phyloP scores from a whole-genome alignment of 441 rosid genomes.

The Pelargonium citronellum region DNA sequence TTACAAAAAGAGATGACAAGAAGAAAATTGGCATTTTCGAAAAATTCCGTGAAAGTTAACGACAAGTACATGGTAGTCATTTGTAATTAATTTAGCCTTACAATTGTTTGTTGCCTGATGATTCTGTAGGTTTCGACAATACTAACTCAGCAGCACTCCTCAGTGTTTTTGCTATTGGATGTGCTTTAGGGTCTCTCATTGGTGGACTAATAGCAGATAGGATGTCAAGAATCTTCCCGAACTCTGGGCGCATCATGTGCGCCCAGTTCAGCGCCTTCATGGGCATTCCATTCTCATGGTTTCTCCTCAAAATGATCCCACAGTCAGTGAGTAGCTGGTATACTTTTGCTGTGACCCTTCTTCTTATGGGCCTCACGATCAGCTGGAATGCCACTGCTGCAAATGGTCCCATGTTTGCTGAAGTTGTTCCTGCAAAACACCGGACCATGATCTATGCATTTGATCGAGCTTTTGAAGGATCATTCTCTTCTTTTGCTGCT shows the following conservation, averaged over 20 bases:
- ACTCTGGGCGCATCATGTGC: constrained; percentile 79
- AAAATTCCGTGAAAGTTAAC: no score
- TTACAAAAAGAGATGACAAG: no score
- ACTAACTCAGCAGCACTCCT: constrained; percentile 70
- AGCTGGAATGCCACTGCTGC: constrained; percentile 86
- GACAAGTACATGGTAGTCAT: no score
- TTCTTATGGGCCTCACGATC: constrained; percentile 78
- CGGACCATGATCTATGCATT: constrained; percentile 93
- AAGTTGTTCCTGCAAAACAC: constrained; percentile 82
- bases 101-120: neutral
- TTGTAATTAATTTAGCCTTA: no score
- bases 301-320: constrained; percentile 70
- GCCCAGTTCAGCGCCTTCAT: constrained; percentile 92
- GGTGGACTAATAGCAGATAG: constrained; percentile 82
- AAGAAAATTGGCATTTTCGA: no score
- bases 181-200: constrained; percentile 59
- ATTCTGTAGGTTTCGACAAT: constrained; percentile 62
- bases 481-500: constrained; percentile 85
- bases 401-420: constrained; percentile 93
- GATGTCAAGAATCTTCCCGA: constrained; percentile 49
- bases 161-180: constrained; percentile 71
- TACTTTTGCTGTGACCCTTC: constrained; percentile 50
- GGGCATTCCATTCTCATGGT: constrained; percentile 90
- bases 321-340: constrained; percentile 57
- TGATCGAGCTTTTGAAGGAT: constrained; percentile 82